Conservation (phyloP, 2,329 filamentous ascomycete species). For the Chalara sp. region DNA sequence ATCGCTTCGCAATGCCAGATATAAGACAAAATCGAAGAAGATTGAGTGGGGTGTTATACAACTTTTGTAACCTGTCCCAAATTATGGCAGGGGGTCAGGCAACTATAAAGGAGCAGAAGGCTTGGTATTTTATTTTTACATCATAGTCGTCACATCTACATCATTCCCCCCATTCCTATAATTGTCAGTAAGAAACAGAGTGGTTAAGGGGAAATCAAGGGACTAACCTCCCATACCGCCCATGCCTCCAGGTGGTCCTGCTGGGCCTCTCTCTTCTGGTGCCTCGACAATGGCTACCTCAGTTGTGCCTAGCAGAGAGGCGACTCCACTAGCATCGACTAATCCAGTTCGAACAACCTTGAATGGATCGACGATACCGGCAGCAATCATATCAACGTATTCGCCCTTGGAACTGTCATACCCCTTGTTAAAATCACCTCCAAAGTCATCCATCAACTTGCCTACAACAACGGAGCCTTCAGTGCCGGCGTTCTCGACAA, state of each 20-base stretch:
- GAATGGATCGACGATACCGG: slow-evolving; percentile 97
- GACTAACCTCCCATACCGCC: slow-evolving; percentile 34
- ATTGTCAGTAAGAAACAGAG: slow-evolving; percentile 8
- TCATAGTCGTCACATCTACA: slow-evolving; percentile 22
- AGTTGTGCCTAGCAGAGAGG: slow-evolving; percentile 92
- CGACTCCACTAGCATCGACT: slow-evolving; percentile 90
- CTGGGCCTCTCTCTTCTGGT: slow-evolving; percentile 78
- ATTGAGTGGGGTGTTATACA: slow-evolving; percentile 26
- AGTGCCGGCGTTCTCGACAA: slow-evolving; percentile 94
- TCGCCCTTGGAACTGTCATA: slow-evolving; percentile 96
- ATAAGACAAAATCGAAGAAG: slow-evolving; percentile 23
- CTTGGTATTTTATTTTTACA: slow-evolving; percentile 20
- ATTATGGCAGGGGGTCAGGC: slow-evolving; percentile 9
- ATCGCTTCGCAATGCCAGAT: slow-evolving; percentile 22
- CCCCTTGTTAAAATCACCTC: slow-evolving; percentile 91
- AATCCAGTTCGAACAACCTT: slow-evolving; percentile 98
- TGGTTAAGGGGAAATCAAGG: neutral
- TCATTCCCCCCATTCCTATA: slow-evolving; percentile 33
- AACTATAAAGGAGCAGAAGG: slow-evolving; percentile 3
- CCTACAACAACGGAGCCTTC: slow-evolving; percentile 96
- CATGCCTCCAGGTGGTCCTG: slow-evolving; percentile 63
- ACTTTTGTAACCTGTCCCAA: slow-evolving; percentile 12
- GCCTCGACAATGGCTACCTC: slow-evolving; percentile 98
- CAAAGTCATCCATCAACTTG: slow-evolving; percentile 94
- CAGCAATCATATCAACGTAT: slow-evolving; percentile 96